A percentile compares a stretch with the other conserved stretches of the same genome.
Conservation (phyloP, 306 rosid species). For the Quercus dentata region DNA sequence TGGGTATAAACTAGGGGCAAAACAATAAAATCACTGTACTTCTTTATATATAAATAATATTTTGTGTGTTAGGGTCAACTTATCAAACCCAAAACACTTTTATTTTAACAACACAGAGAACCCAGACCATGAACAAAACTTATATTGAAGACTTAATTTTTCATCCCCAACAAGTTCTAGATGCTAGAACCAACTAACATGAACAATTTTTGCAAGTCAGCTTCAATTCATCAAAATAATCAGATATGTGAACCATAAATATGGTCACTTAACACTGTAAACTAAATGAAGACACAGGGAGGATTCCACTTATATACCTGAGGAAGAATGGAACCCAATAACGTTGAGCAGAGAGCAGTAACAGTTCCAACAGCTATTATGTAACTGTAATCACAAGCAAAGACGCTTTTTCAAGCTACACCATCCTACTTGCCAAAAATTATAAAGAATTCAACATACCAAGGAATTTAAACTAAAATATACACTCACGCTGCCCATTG, state of each 20-base stretch:
- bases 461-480: constrained; percentile 3
- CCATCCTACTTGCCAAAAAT: neutral
- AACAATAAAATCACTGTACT: no score
- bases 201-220: neutral
- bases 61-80: no score
- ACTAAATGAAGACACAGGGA: neutral
- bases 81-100: no score
- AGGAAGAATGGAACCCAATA: constrained; percentile 90
- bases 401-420: constrained; percentile 8
- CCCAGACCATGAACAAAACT: neutral
- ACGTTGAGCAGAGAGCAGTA: constrained; percentile 79
- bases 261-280: neutral
- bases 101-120: neutral
- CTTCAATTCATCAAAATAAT: neutral
- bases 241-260: neutral
- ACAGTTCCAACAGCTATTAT: constrained; percentile 80
- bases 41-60: no score
- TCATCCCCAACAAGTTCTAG: neutral
- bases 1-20: no score
- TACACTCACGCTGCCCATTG: constrained; percentile 89
- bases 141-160: neutral
- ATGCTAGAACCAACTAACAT: neutral
- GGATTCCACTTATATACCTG: constrained; percentile 53
- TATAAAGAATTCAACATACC: neutral
- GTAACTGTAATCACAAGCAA: constrained; percentile 55